Conservation (phyloP, 768 basidiomycete genomes). For the Candolleomyces eurysporus region DNA sequence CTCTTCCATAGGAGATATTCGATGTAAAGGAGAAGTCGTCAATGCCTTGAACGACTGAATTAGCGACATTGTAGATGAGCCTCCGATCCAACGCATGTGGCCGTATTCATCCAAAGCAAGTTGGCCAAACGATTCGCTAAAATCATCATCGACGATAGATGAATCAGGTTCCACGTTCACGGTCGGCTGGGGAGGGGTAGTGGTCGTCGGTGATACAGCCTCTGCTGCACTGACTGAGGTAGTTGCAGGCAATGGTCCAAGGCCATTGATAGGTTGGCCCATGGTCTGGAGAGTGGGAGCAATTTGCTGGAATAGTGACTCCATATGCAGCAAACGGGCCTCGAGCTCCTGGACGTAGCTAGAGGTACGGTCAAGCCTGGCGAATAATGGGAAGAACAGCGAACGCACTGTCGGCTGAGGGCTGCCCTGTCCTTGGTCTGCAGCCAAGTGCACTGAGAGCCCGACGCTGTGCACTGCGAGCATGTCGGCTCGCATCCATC, state of each 20-base stretch:
- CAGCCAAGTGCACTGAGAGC: constrained; percentile 82
- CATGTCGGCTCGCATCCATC: constrained; percentile 87
- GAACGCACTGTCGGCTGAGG: constrained; percentile 80
- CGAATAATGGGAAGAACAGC: constrained; percentile 4
- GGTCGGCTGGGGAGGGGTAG: constrained; percentile 27
- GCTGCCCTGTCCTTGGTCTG: constrained; percentile 92
- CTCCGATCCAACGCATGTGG: constrained; percentile 89
- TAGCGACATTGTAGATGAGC: constrained; percentile 89
- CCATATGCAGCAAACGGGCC: constrained; percentile 85
- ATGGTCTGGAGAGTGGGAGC: constrained; percentile 66
- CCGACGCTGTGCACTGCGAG: constrained; percentile 73
- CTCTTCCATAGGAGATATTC: constrained; percentile 82
- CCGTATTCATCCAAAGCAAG: constrained; percentile 87
- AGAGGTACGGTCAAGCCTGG: constrained; percentile 13
- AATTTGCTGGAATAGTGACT: constrained; percentile 79
- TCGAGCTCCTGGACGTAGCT: constrained; percentile 93
- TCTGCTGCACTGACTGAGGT: constrained; percentile 31
- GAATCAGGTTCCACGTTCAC: not conserved
- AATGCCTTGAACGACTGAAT: constrained; percentile 83
- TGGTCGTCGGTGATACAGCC: constrained; percentile 35
- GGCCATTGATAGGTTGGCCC: constrained; percentile 50
- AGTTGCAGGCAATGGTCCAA: constrained; percentile 29
- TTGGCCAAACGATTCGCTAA: constrained; percentile 84
- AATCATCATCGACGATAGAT: constrained; percentile 57
- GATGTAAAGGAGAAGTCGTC: constrained; percentile 70